A percentile compares a stretch with the other conserved stretches of the same genome.
Conservation (phyloP, 805 yeast species). For the Yarrowia bubula region DNA sequence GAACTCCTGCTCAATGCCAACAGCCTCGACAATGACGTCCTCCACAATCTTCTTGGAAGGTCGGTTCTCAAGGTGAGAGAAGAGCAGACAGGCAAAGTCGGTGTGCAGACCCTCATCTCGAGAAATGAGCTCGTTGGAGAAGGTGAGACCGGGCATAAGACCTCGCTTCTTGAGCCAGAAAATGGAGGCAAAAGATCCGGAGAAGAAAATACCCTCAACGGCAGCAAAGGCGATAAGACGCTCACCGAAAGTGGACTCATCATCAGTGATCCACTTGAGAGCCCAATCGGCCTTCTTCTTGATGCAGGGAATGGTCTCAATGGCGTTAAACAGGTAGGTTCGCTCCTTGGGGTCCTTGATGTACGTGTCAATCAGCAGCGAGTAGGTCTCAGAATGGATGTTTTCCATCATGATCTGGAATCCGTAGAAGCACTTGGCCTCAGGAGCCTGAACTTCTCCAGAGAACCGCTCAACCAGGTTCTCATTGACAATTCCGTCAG, state of each 20-base stretch:
- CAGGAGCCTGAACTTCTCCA: conserved; percentile 95
- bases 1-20: conserved; percentile 87
- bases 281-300: conserved; percentile 99
- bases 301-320: conserved; percentile 93
- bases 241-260: conserved; percentile 87
- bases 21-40: conserved; percentile 92
- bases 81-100: conserved; percentile 94
- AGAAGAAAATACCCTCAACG: conserved; percentile 97
- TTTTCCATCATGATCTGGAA: conserved; percentile 99
- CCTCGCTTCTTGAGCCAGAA: conserved; percentile 99
- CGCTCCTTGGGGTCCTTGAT: conserved; percentile 95
- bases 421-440: conserved; percentile 98
- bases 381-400: conserved; percentile 95
- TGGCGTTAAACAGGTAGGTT: conserved; percentile 87
- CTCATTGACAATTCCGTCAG: conserved; percentile 98
- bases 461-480: conserved; percentile 95
- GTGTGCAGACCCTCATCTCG: conserved; percentile 99
- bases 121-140: conserved; percentile 94
- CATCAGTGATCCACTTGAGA: conserved; percentile 89
- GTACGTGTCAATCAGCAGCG: conserved; percentile 89
- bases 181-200: conserved; percentile 97
- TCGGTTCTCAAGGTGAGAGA: conserved; percentile 87
- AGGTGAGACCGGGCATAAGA: conserved; percentile 97
- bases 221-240: conserved; percentile 98
- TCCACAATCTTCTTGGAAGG: conserved; percentile 78